A percentile compares a stretch with the other conserved stretches of the same genome.
phyloP scores from a whole-genome alignment of 2,329 filamentous ascomycete genomes.

The Mollisiaceae sp. region DNA sequence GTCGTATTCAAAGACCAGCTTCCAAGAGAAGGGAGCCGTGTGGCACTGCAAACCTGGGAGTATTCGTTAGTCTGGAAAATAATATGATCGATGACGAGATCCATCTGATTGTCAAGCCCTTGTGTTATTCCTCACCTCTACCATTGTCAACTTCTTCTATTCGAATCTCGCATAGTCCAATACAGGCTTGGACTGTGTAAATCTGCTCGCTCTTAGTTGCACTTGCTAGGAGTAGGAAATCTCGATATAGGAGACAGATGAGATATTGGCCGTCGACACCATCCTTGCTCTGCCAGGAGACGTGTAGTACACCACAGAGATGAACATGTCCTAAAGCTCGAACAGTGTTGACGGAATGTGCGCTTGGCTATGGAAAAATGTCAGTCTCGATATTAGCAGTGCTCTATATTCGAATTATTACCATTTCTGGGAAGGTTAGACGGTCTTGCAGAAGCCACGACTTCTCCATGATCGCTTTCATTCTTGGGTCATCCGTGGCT shows the following conservation, averaged over 20 bases:
- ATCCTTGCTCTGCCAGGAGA: slow-evolving; percentile 77
- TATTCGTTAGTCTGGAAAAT: slow-evolving; percentile 22
- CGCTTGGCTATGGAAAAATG: slow-evolving; percentile 46
- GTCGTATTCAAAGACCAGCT: slow-evolving; percentile 80
- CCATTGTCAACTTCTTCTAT: slow-evolving; percentile 78
- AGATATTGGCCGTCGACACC: slow-evolving; percentile 79
- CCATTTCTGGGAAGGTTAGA: slow-evolving; percentile 74
- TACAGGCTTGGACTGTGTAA: slow-evolving; percentile 77
- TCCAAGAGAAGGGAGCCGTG: slow-evolving; percentile 88
- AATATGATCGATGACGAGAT: neutral
- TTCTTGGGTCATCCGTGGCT: slow-evolving; percentile 77
- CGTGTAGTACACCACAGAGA: slow-evolving; percentile 82
- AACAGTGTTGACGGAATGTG: slow-evolving; percentile 67
- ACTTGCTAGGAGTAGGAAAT: slow-evolving; percentile 77
- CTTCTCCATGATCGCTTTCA: slow-evolving; percentile 74
- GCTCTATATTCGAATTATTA: slow-evolving; percentile 44
- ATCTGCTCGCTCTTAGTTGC: slow-evolving; percentile 66
- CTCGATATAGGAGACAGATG: slow-evolving; percentile 82
- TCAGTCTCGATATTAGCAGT: slow-evolving; percentile 1
- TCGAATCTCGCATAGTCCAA: slow-evolving; percentile 68
- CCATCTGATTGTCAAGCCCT: neutral
- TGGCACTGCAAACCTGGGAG: slow-evolving; percentile 82
- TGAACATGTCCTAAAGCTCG: slow-evolving; percentile 80
- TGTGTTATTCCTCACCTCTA: slow-evolving; percentile 57
- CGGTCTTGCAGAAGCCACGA: slow-evolving; percentile 87